Base-by-base conservation (phyloP, 2,329 filamentous ascomycete genomes). In the Cercospora sp. region DNA sequence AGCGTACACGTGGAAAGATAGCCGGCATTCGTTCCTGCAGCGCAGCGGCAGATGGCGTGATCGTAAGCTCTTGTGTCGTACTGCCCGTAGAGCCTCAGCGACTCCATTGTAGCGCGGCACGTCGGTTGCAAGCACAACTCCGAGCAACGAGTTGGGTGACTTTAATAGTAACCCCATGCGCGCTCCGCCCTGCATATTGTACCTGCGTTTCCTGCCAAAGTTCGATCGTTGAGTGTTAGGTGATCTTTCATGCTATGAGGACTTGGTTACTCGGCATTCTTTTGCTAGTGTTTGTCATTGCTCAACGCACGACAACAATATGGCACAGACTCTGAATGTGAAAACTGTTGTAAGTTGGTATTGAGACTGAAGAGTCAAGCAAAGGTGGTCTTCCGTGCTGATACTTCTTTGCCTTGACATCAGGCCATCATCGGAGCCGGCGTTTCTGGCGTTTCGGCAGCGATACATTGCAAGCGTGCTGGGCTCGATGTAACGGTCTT, bases 401-500 rank as follows among this genome's bases (percentile, higher is more conserved):
- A 49, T 12, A 24, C 43, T 5, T 49, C 2, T 24, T 5, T 7
- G n/a, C 43, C 24, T 9, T 12, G 13, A 43, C 13, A 1, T 8
- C 32, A 72, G 70, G 84, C 82, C 9, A 79, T 86, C 1, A 82
- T 86, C 53, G 84, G 84, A 26, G 84, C 84, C n/a, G 84, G 84
- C 3, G 82, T 86, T 37, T 84, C 82, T 67, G 84, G 84, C 24
- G 80, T 86, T 5, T 78, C 80, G 1, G 77, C 82, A 55, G 84
- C 83, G 32, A 80, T 80, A 16, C 82, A 86, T 77, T 77, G 86
- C n/a, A 77, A 80, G 30, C 75, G 76, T 57, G 77, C 78, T 7
- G 83, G 82, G 0, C 65, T 85, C 4, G 79, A 86, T 8, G 84
- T 87, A 1, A 84, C 81, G 0, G 81, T 88, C 0, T 88, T 85